Conservation (phyloP, 2,329 filamentous ascomycete genomes). For the Acarospora socialis region DNA sequence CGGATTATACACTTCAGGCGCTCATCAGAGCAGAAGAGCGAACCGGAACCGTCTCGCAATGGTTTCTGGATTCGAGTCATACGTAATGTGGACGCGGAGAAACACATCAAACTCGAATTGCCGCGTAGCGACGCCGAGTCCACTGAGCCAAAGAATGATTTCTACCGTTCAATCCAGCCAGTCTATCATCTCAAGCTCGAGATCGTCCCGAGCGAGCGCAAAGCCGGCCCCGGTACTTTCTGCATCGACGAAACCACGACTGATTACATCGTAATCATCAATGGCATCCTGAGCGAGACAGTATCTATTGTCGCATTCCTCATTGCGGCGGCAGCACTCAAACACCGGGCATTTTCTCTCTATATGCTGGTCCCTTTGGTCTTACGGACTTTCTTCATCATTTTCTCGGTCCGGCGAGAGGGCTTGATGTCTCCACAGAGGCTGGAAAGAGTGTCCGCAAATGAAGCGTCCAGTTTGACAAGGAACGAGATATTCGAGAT, state of each 20-base stretch:
- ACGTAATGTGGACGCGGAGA: background rate
- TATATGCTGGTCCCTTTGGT: background rate
- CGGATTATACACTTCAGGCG: slow-evolving; percentile 7
- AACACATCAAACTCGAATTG: background rate
- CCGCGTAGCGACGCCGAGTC: too few relatives aligned
- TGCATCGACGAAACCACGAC: too few relatives aligned
- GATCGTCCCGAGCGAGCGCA: background rate
- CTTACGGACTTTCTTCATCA: background rate
- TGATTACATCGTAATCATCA: too few relatives aligned
- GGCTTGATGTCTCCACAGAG: too few relatives aligned
- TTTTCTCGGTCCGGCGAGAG: slow-evolving; percentile 1
- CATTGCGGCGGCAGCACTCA: background rate
- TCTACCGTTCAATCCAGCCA: background rate
- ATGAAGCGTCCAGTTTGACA: slow-evolving; percentile 5
- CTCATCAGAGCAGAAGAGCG: background rate
- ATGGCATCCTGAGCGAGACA: too few relatives aligned
- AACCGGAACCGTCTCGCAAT: slow-evolving; percentile 8
- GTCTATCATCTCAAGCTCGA: slow-evolving; percentile 1
- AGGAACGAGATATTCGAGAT: slow-evolving; percentile 12
- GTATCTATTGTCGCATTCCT: too few relatives aligned
- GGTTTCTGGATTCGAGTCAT: slow-evolving; percentile 13
- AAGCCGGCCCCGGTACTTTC: too few relatives aligned
- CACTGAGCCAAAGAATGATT: too few relatives aligned
- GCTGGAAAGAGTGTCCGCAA: background rate
- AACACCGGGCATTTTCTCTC: background rate